Evolutionary conservation across 148 eudicot genomes (phyloP), one percentile per base, ranked within the genome.

Genomic region (Amaranthus hypochondriacus): DNA sequence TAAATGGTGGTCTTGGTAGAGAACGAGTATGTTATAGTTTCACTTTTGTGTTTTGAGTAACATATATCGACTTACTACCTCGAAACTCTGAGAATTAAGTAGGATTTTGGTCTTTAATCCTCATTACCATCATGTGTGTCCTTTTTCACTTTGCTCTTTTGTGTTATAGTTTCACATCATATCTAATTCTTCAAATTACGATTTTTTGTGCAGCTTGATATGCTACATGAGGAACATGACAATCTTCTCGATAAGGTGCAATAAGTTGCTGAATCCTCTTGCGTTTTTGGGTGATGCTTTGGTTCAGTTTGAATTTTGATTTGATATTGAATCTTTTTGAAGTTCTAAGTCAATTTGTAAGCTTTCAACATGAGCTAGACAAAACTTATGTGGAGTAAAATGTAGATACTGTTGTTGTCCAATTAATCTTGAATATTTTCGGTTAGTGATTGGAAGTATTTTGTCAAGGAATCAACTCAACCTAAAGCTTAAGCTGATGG

Each of bases 151-250:
- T 78, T 12, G 8, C 67, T 61, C 48, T 53, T 68, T 68, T 28
- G 39, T 46, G 52, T 44, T 13, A 0, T 64, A 53, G 7, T 50
- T 46, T 50, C 14, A 55, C 15, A 42, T 39, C 53, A 3, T 46
- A 28, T 0, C 57, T 66, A 3, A 9, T 14, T 74, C n/a, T 66
- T 57, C 42, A 28, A 46, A 59, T 39, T 3, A 53, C 44, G 15
- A 5, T 21, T 49, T 56, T 53, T 62, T 60, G 49, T 90, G 89
- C 92, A 95, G 99, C 82, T 95, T 77, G 99, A 95, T 83, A 90
- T 95, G 92, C 85, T 95, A 75, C 99, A 95, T 75, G 96, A 92
- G 81, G 99, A 92, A 87, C 92, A 95, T 81, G 97, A 90, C 21
- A 85, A 72, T 78, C 83, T 95, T 75, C 82, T 84, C 28, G 94